A percentile compares a stretch with the other conserved stretches of the same genome.
Conservation (phyloP, 345 rosid genomes). For the Noccaea caerulescens region DNA sequence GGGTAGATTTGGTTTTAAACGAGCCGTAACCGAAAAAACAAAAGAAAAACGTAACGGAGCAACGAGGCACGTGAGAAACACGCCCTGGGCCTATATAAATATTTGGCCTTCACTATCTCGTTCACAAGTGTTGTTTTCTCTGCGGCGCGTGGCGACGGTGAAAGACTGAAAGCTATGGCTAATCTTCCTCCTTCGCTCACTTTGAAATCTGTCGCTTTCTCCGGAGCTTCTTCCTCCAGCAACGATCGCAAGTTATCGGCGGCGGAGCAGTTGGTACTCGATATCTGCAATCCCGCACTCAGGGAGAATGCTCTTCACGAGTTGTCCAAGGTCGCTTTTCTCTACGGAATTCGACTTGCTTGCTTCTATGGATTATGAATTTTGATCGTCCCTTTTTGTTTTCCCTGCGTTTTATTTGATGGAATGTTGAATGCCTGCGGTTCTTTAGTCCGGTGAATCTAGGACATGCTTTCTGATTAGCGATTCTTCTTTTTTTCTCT, state of each 20-base stretch:
- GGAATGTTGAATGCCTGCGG: neutral
- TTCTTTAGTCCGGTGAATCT: neutral
- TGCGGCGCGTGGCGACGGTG: constrained; percentile 34
- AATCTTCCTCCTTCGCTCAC: constrained; percentile 64
- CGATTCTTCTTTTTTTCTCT: neutral
- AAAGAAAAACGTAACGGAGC: constrained; percentile 4
- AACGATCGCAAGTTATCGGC: constrained; percentile 67
- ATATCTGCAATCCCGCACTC: constrained; percentile 74
- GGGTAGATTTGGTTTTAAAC: neutral
- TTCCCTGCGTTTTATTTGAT: constrained; percentile 1
- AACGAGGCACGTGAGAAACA: constrained; percentile 37
- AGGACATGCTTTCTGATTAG: constrained; percentile 6
- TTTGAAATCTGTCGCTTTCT: constrained; percentile 47
- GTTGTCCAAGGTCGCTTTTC: constrained; percentile 58
- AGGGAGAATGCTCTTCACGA: constrained; percentile 77
- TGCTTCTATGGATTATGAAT: neutral
- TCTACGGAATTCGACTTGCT: constrained; percentile 2
- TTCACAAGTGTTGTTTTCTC: constrained; percentile 1
- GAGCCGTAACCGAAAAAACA: constrained; percentile 14
- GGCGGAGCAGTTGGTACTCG: constrained; percentile 79
- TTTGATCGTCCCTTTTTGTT: constrained; percentile 2
- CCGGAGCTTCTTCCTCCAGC: constrained; percentile 46
- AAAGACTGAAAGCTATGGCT: constrained; percentile 49
- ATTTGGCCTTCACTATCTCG: neutral
- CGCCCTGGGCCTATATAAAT: constrained; percentile 30